phyloP scores from a whole-genome alignment of 2,329 filamentous ascomycete species.

The Thyridium curvatum region DNA sequence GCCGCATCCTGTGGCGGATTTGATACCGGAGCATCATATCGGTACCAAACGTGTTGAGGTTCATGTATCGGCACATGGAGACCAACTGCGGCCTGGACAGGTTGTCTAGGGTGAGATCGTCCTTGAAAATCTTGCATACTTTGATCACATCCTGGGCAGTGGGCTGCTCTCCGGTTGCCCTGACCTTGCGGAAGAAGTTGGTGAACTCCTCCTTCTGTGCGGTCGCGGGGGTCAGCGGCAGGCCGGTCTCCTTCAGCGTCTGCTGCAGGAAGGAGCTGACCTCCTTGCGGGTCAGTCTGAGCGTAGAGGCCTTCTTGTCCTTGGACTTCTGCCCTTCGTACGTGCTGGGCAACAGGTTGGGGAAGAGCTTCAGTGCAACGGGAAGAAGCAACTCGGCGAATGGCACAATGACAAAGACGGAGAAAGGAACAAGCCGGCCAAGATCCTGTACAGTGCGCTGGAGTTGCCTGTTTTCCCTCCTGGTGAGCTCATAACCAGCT shows the following conservation, averaged over 20 bases:
- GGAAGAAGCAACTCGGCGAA: constrained; percentile 92
- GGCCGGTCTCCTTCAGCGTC: constrained; percentile 86
- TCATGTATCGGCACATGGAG: constrained; percentile 98
- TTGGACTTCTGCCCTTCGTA: constrained; percentile 90
- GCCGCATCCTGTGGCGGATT: constrained; percentile 93
- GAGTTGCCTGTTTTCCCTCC: constrained; percentile 88
- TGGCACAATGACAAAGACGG: constrained; percentile 92
- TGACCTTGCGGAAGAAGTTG: constrained; percentile 95
- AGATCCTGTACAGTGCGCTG: constrained; percentile 91
- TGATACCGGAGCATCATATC: constrained; percentile 98
- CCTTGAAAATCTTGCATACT: constrained; percentile 98
- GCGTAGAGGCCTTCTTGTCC: constrained; percentile 75
- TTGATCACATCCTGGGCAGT: constrained; percentile 91
- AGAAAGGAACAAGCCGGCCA: constrained; percentile 88
- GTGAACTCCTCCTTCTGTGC: constrained; percentile 90
- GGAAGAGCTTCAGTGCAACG: constrained; percentile 88
- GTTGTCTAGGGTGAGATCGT: constrained; percentile 95
- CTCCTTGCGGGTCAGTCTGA: constrained; percentile 85
- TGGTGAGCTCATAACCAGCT: constrained; percentile 90
- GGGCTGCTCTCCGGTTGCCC: constrained; percentile 84
- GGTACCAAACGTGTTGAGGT: constrained; percentile 92
- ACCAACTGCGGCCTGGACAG: constrained; percentile 91
- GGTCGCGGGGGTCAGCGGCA: constrained; percentile 77
- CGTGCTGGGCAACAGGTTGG: constrained; percentile 93
- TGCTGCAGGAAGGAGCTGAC: constrained; percentile 85